phyloP scores from a whole-genome alignment of 78 protist species.

The Trichosphaerium sp. region DNA sequence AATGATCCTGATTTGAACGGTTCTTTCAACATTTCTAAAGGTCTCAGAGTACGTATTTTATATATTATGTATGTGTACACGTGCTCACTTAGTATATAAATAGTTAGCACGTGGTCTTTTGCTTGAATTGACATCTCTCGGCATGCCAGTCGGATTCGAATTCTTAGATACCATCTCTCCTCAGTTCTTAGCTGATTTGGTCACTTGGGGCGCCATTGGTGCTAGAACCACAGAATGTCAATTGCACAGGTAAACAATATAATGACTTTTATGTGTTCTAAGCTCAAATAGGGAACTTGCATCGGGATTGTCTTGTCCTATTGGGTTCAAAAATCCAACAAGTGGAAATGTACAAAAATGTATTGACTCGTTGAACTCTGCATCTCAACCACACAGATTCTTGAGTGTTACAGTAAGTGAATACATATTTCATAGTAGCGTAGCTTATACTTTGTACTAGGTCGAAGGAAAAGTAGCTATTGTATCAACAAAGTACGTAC shows the following conservation, averaged over 20 bases:
- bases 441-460: neutral
- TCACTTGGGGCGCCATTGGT: constrained; percentile 68
- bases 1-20: constrained; percentile 58
- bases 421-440: neutral
- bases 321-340: constrained; percentile 68
- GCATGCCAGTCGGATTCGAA: constrained; percentile 46
- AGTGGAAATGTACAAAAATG: constrained; percentile 22
- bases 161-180: constrained; percentile 61
- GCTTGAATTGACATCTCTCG: constrained; percentile 8
- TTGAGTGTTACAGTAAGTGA: constrained; percentile 22
- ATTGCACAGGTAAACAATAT: too few species aligned
- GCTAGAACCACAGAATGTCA: constrained; percentile 66
- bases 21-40: too few species aligned
- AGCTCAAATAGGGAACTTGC: constrained; percentile 29
- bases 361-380: constrained; percentile 40
- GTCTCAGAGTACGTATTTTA: too few species aligned
- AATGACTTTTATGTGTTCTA: neutral
- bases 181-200: constrained; percentile 45
- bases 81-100: neutral
- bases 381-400: constrained; percentile 25
- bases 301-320: constrained; percentile 50
- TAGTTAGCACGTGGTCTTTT: neutral
- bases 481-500: neutral
- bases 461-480: neutral
- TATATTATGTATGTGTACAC: too few species aligned